Conservation (phyloP, 1,284 basidiomycete genomes). For the Tilletiaria anomala region DNA sequence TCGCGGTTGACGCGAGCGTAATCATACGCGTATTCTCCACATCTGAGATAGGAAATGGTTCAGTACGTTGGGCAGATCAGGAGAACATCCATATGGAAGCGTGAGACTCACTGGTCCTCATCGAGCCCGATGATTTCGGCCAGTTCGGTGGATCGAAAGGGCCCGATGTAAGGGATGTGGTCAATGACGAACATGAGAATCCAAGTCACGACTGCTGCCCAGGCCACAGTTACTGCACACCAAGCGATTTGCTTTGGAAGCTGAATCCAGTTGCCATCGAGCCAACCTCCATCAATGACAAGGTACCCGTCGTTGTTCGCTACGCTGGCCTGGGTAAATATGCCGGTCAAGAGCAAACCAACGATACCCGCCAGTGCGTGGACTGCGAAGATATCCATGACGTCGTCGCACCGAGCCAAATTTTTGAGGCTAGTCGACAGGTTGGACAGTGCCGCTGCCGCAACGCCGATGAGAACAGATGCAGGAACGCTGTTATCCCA, state of each 20-base stretch:
- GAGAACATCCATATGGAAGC: too few species aligned
- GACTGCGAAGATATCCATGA: slow-evolving; percentile 45
- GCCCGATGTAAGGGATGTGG: slow-evolving; percentile 55
- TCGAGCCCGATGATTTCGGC: slow-evolving; percentile 78
- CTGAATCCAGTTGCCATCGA: slow-evolving; percentile 55
- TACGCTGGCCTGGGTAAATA: slow-evolving; percentile 67
- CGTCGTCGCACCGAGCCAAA: slow-evolving; percentile 54
- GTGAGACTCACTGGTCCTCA: too few species aligned
- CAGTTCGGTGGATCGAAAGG: slow-evolving; percentile 58
- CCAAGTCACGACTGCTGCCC: slow-evolving; percentile 46
- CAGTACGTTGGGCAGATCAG: too few species aligned
- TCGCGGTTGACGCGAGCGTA: slow-evolving; percentile 28
- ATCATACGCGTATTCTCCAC: slow-evolving; percentile 48
- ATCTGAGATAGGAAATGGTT: too few species aligned
- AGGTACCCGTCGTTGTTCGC: slow-evolving; percentile 53
- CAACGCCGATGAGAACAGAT: slow-evolving; percentile 57
- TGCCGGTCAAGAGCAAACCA: slow-evolving; percentile 37
- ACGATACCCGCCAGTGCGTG: slow-evolving; percentile 31
- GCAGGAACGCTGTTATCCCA: too few species aligned
- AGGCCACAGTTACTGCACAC: slow-evolving; percentile 53
- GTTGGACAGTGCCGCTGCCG: slow-evolving; percentile 64
- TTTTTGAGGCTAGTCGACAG: slow-evolving; percentile 66
- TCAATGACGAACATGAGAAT: slow-evolving; percentile 54
- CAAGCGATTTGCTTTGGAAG: slow-evolving; percentile 73
- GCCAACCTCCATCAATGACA: slow-evolving; percentile 54